phyloP scores from a whole-genome alignment of 306 rosid genomes.

The Rosa multiflora region DNA sequence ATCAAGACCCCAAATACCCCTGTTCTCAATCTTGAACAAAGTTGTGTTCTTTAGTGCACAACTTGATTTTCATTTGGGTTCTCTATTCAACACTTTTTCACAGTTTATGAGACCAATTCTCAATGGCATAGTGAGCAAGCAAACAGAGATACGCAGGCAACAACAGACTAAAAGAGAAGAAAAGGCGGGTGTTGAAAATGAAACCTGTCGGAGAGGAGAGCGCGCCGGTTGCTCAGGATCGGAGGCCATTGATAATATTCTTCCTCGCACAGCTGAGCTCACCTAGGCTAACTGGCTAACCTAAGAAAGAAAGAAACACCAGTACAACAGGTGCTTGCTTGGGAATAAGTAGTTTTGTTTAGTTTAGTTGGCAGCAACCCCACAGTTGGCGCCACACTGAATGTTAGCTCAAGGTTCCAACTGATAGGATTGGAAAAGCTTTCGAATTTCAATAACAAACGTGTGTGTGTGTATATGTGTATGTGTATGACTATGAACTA shows the following conservation, averaged over 20 bases:
- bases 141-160: too few species aligned
- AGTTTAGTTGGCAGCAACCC: not conserved
- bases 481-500: too few species aligned
- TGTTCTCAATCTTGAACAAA: not conserved
- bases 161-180: not conserved
- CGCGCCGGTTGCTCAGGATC: conserved; percentile 42
- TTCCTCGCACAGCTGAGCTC: not conserved
- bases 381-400: not conserved
- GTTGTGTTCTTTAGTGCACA: not conserved
- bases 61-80: not conserved
- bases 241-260: conserved; percentile 45
- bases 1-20: not conserved
- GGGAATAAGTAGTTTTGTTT: not conserved
- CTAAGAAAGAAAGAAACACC: not conserved
- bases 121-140: not conserved
- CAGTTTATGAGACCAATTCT: not conserved
- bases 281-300: not conserved
- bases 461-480: not conserved
- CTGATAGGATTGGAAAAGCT: not conserved
- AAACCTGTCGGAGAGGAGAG: conserved; percentile 46
- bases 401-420: not conserved
- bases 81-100: not conserved
- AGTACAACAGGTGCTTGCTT: not conserved
- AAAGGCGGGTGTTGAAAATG: not conserved
- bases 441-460: not conserved